These are phyloP conservation scores for Backusella psychrophila DNA, from an alignment of 192 early-diverging fungal species.

Conservation along the genomic window DNA sequence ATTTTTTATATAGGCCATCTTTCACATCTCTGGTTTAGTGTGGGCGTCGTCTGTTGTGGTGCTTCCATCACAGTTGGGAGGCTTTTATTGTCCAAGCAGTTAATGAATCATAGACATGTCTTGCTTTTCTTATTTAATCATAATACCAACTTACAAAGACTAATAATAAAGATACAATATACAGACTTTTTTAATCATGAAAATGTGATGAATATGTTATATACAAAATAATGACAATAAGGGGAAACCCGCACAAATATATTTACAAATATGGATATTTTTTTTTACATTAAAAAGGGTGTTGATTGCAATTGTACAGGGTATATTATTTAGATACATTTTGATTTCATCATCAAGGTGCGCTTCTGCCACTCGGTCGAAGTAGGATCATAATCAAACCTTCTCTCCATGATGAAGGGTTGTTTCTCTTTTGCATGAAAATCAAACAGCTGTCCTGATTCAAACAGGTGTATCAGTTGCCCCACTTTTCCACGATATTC, in stretches of 20 bases:
- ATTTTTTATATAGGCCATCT: background rate
- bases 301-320: too few relatives aligned
- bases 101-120: too few relatives aligned
- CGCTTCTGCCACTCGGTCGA: background rate
- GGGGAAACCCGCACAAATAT: background rate
- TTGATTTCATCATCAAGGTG: background rate
- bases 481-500: background rate
- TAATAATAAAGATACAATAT: background rate
- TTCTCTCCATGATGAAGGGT: background rate
- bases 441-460: background rate
- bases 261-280: background rate
- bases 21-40: constrained; percentile 6
- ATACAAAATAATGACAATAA: too few relatives aligned
- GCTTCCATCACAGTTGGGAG: background rate
- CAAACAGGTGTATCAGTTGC: background rate
- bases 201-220: too few relatives aligned
- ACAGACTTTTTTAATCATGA: too few relatives aligned
- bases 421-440: background rate
- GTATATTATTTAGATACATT: background rate
- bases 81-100: constrained; percentile 7
- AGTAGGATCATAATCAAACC: background rate
- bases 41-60: background rate
- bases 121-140: background rate
- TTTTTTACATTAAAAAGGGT: background rate
- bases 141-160: background rate